These are phyloP conservation scores for Lachancea quebecensis DNA, from an alignment of 805 yeast genomes.

Conservation along the genomic window DNA sequence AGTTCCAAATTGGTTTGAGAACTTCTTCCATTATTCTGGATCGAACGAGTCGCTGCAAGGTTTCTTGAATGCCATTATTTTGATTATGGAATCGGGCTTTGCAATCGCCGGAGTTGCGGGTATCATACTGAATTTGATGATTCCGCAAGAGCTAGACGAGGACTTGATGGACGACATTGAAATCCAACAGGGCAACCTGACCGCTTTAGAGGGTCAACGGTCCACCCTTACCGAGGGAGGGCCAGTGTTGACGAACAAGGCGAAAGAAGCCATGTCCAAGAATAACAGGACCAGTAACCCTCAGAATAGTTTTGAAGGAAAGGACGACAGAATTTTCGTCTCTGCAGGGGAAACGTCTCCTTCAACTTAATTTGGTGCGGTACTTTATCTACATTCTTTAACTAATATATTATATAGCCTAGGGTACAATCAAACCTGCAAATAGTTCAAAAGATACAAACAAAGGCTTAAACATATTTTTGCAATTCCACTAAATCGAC, in stretches of 20 bases:
- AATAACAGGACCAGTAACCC: not conserved
- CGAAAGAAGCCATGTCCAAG: conserved; percentile 12
- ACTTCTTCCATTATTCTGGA: conserved; percentile 63
- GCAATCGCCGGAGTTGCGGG: conserved; percentile 65
- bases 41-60: conserved; percentile 49
- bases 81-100: conserved; percentile 68
- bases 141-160: conserved; percentile 54
- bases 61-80: conserved; percentile 57
- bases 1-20: conserved; percentile 57
- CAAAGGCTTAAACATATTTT: too few species aligned
- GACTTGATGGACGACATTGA: conserved; percentile 25
- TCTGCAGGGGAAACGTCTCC: conserved; percentile 5
- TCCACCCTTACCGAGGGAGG: conserved; percentile 6
- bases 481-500: too few species aligned
- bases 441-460: too few species aligned
- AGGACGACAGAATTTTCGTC: conserved; percentile 3
- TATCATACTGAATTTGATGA: conserved; percentile 50
- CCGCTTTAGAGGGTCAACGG: conserved; percentile 19
- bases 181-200: conserved; percentile 20
- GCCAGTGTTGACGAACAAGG: conserved; percentile 12
- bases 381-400: not conserved
- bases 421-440: too few species aligned
- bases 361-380: not conserved
- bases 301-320: conserved; percentile 5
- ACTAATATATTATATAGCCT: too few species aligned